Evolutionary conservation across 129 eudicot species (phyloP), one percentile per base, ranked within the genome.

Genomic region (Erigeron canadensis): DNA sequence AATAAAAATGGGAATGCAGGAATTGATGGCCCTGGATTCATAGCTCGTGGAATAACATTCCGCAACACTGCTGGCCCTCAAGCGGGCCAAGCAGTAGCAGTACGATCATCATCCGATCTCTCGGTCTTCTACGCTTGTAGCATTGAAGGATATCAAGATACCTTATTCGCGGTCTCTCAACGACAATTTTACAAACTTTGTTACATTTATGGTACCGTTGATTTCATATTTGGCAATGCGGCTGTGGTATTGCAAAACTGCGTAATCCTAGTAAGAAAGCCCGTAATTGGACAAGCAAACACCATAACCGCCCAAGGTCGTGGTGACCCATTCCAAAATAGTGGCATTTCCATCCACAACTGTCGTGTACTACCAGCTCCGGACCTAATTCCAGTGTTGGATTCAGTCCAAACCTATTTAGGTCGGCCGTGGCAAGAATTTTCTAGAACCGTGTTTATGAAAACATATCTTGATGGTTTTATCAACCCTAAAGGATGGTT

Each of bases 371-470:
- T 78, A 28, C 83, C 95, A 0, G 82, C 89, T 0, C 76, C 89
- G 0, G 97, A 87, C 34, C 83, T 87, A 15, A 51, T 18, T 53
- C 91, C 91, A 0, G 84, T 80, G 38, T 77, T 73, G 0, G 2
- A 50, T 1, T 60, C 84, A 0, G 75, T 77, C 6, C 76, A 71
- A 56, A 87, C 97, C 2, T 90, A 81, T 55, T 48, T 90, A 65
- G 97, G 97, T 1, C 80, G 97, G 28, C 97, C 95, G 0, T 90
- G 97, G 97, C 88, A 85, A 70, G 83, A 87, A 53, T 95, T 61
- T 65, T 95, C 99, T 0, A 55, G 93, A 63, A 95, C 99, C 0
- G 96, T 86, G 1, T 61, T 82, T 6, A 63, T 95, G 47, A 81
- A 81, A 72, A 70, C 86, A 2, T 87, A 82, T 21, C 34, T 95